These are phyloP conservation scores for Metarhizium album DNA, from an alignment of 2,329 filamentous ascomycete genomes.

Conservation along the genomic window DNA sequence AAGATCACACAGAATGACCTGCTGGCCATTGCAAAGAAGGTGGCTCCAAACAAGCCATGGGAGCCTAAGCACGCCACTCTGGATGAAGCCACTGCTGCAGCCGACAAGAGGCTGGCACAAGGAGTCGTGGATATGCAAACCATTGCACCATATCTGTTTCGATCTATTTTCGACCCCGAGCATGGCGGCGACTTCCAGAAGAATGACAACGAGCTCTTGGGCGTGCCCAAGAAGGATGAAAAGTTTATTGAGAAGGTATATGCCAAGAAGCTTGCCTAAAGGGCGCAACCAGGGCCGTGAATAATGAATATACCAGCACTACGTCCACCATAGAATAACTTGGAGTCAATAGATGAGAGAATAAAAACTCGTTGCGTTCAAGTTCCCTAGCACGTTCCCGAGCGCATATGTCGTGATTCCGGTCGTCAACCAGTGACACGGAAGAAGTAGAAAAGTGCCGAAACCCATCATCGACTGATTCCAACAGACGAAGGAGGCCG, in stretches of 20 bases:
- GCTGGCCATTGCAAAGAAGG: conserved; percentile 35
- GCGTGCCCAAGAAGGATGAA: conserved; percentile 29
- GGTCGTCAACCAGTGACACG: too few species aligned
- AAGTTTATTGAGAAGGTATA: conserved; percentile 26
- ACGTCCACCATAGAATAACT: too few species aligned
- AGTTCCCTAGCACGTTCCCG: too few species aligned
- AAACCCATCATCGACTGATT: too few species aligned
- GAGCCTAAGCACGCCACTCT: conserved; percentile 27
- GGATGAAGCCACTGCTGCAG: conserved; percentile 16
- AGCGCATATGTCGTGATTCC: too few species aligned
- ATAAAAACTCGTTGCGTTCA: too few species aligned
- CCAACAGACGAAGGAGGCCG: too few species aligned
- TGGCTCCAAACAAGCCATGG: conserved; percentile 35
- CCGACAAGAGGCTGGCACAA: conserved; percentile 20
- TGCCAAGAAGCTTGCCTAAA: conserved; percentile 10
- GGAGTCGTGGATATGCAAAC: conserved; percentile 19
- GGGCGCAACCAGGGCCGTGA: neutral
- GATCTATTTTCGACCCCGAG: conserved; percentile 19
- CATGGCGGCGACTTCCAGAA: conserved; percentile 24
- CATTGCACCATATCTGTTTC: conserved; percentile 21
- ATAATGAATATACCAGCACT: neutral
- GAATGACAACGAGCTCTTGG: conserved; percentile 33
- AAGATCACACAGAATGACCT: conserved; percentile 34
- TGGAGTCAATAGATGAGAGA: too few species aligned
- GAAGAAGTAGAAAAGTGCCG: too few species aligned